Evolutionary conservation across 192 early-diverging fungal species (phyloP).

Genomic region (Entomortierella lignicola): DNA sequence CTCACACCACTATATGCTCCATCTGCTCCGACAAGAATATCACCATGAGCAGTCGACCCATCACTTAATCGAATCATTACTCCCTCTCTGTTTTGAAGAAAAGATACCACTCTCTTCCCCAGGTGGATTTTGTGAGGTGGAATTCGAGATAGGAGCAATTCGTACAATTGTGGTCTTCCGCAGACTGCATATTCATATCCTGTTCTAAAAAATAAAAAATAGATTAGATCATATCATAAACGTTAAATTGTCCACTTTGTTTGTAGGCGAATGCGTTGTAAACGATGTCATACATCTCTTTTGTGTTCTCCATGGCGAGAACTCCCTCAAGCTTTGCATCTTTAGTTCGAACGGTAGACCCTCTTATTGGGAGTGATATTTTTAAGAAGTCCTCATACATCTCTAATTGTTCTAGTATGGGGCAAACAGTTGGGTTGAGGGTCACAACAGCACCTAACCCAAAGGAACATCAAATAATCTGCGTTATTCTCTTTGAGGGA

Average conservation of each 20-base stretch:
- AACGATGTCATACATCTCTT: too few relatives aligned
- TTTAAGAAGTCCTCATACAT: not conserved
- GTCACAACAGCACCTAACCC: conserved; percentile 2
- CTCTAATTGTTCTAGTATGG: not conserved
- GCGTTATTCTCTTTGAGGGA: too few relatives aligned
- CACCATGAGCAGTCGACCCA: conserved; percentile 6
- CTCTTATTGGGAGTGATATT: not conserved
- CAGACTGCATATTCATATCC: conserved; percentile 20
- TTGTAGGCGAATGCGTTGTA: too few relatives aligned
- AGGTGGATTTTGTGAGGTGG: conserved; percentile 15
- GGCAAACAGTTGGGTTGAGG: not conserved
- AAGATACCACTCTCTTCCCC: conserved; percentile 21
- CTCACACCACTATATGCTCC: conserved; percentile 26
- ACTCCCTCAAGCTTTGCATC: not conserved
- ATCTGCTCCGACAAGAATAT: conserved; percentile 28
- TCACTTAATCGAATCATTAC: conserved; percentile 14
- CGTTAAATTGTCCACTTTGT: too few relatives aligned
- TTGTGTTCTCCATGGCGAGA: too few relatives aligned
- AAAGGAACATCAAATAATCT: too few relatives aligned
- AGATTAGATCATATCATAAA: too few relatives aligned
- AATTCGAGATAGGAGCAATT: conserved; percentile 20
- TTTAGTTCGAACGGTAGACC: not conserved
- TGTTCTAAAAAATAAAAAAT: not conserved
- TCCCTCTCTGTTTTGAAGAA: conserved; percentile 11
- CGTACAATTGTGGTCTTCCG: conserved; percentile 15